These are phyloP conservation scores for Lachancea kluyveri DNA, from an alignment of 805 yeast species.

Conservation along the genomic window DNA sequence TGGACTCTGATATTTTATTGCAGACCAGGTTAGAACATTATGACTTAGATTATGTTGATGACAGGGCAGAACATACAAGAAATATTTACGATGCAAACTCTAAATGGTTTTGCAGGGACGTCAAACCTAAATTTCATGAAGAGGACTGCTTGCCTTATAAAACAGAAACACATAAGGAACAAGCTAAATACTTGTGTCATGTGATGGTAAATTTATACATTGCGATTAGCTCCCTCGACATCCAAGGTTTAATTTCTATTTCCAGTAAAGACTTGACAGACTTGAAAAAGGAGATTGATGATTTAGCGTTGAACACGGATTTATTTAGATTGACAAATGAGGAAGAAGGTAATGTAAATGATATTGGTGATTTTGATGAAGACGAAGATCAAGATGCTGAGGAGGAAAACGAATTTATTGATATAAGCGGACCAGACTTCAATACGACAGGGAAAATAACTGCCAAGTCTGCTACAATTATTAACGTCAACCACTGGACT, in stretches of 20 bases:
- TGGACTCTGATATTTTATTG: constrained; percentile 20
- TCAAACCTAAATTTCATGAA: constrained; percentile 29
- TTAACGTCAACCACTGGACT: constrained; percentile 79
- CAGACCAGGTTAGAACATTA: constrained; percentile 35
- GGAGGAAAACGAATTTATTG: constrained; percentile 23
- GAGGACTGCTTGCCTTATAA: constrained; percentile 60
- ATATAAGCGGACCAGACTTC: constrained; percentile 33
- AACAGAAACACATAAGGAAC: constrained; percentile 62
- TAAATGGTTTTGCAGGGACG: constrained; percentile 34
- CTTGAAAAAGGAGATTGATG: constrained; percentile 34
- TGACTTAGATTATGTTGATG: constrained; percentile 47
- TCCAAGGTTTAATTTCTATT: constrained; percentile 62
- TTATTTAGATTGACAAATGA: constrained; percentile 31
- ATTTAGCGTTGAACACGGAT: constrained; percentile 49
- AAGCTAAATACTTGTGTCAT: constrained; percentile 67
- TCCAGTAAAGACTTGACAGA: constrained; percentile 62
- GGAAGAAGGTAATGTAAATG: constrained; percentile 33
- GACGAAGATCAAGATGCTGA: constrained; percentile 37
- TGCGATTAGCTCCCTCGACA: constrained; percentile 67
- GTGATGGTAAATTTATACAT: constrained; percentile 76
- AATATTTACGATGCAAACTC: constrained; percentile 31
- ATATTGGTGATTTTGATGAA: constrained; percentile 34
- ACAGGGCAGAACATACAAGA: constrained; percentile 28
- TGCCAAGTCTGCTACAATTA: constrained; percentile 65
- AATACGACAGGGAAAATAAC: constrained; percentile 51